These are phyloP conservation scores for Bretschneidera sinensis DNA, from an alignment of 345 rosid genomes.

Conservation along the genomic window DNA sequence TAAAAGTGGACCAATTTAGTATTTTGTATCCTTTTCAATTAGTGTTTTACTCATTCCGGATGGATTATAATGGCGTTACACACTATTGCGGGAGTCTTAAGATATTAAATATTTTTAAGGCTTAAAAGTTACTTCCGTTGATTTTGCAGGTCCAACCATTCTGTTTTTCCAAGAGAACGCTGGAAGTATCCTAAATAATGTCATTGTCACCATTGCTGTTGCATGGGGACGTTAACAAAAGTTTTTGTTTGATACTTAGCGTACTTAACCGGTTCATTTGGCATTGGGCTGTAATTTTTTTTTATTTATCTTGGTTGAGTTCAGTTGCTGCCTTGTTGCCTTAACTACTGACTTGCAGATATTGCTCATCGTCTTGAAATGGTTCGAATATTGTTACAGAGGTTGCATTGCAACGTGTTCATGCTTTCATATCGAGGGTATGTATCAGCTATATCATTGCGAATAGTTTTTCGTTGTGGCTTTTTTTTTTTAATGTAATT, in stretches of 20 bases:
- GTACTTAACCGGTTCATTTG: neutral
- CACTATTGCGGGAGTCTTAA: neutral
- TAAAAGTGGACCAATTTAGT: neutral
- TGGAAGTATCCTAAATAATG: slow-evolving; percentile 80
- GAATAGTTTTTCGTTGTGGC: slow-evolving; percentile 6
- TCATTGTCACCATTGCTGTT: neutral
- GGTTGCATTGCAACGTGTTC: slow-evolving; percentile 87
- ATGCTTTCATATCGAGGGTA: slow-evolving; percentile 99
- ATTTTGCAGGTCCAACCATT: slow-evolving; percentile 89
- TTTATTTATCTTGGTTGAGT: neutral
- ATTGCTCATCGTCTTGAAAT: slow-evolving; percentile 98
- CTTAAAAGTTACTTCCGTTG: slow-evolving; percentile 2
- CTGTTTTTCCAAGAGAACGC: slow-evolving; percentile 99
- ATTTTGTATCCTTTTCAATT: neutral
- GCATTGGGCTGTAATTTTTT: neutral
- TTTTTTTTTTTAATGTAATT: slow-evolving; percentile 12
- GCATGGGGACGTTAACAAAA: neutral
- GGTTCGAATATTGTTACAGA: slow-evolving; percentile 85
- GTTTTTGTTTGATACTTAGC: neutral
- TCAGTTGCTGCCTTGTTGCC: slow-evolving; percentile 23
- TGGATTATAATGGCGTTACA: neutral
- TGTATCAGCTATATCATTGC: slow-evolving; percentile 17
- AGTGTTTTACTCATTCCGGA: neutral
- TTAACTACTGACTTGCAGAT: slow-evolving; percentile 59
- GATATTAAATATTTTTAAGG: neutral